phyloP scores from a whole-genome alignment of 495 filamentous ascomycete species.

The Podospora didyma region DNA sequence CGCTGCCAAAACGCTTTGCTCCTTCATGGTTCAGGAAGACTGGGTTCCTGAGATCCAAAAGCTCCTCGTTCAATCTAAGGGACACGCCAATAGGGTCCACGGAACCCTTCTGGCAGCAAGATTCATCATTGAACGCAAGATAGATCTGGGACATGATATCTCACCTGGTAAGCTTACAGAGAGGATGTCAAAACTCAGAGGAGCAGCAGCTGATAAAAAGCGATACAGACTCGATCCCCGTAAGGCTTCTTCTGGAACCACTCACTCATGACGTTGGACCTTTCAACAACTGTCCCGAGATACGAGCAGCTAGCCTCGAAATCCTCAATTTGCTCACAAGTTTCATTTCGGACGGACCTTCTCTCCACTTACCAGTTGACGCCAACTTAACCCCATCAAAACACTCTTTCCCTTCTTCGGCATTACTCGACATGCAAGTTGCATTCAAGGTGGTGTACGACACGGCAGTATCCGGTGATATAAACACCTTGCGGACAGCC shows the following conservation, averaged over 20 bases:
- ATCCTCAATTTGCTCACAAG: conserved; percentile 31
- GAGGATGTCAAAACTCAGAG: background rate
- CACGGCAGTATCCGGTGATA: conserved; percentile 10
- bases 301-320: conserved; percentile 38
- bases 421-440: conserved; percentile 20
- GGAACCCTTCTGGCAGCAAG: conserved; percentile 58
- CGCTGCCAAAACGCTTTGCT: conserved; percentile 73
- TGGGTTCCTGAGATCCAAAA: conserved; percentile 45
- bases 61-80: conserved; percentile 37
- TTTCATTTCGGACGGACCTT: conserved; percentile 2
- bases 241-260: conserved; percentile 10
- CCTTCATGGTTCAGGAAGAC: conserved; percentile 52
- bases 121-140: conserved; percentile 47
- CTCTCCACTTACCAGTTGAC: background rate
- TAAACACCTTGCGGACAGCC: conserved; percentile 8
- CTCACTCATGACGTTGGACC: conserved; percentile 9
- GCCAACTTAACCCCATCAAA: background rate
- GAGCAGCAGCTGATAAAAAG: background rate
- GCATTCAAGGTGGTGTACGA: conserved; percentile 18
- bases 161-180: conserved; percentile 25
- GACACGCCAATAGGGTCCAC: conserved; percentile 48
- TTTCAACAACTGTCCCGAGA: conserved; percentile 30
- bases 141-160: conserved; percentile 31
- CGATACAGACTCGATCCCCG: background rate
- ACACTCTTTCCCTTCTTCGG: conserved; percentile 7